Base-by-base conservation (phyloP, 75 land plant species). In the Picea glauca region DNA sequence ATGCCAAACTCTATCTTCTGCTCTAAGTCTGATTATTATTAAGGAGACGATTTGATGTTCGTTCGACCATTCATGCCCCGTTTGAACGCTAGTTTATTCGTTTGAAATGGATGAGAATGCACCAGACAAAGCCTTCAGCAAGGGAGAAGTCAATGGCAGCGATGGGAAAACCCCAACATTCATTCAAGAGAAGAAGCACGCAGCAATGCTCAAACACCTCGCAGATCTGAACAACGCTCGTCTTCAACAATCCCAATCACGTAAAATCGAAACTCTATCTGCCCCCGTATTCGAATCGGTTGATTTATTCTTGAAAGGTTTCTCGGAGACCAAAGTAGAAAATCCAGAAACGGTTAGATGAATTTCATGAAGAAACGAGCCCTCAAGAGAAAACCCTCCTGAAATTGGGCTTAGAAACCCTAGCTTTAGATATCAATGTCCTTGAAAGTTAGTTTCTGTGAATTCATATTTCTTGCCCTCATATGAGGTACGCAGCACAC, bases 381-480 rank as follows among this genome's bases (percentile, higher is more conserved):
- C 21, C n/a, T 77, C 62, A 75, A 72, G 80, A 60, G 61, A 14
- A 15, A 60, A 38, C 78, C 33, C 13, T 46, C 13, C 65, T 81
- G 30, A 90, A 87, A 77, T 65, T 84, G 6, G 84, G 83, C 11
- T 82, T 96, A 46, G 92, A 88, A 20, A 35, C 56, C 20, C 74
- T 88, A 68, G 74, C 86, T 17, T 3, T 72, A 12, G 81, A 88
- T 58, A 81, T 96, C 21, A 50, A 82, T 38, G 88, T 82, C 26
- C 85, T 94, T n/a, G 93, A 94, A 72, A 86, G 58, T 77, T 89
- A 54, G 80, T 94, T 1, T 91, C 99, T 3, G 91, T 92, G 62
- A 81, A 87, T 26, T 89, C 95, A 6, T 96, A 91, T 84, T 90
- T 83, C 80, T 77, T 94, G 12, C 98, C 98, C 17, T 82, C 95